Evolutionary conservation across 352 stramenopile species (phyloP), one percentile per base, ranked within the genome.

Genomic region (Phytophthora citricola): DNA sequence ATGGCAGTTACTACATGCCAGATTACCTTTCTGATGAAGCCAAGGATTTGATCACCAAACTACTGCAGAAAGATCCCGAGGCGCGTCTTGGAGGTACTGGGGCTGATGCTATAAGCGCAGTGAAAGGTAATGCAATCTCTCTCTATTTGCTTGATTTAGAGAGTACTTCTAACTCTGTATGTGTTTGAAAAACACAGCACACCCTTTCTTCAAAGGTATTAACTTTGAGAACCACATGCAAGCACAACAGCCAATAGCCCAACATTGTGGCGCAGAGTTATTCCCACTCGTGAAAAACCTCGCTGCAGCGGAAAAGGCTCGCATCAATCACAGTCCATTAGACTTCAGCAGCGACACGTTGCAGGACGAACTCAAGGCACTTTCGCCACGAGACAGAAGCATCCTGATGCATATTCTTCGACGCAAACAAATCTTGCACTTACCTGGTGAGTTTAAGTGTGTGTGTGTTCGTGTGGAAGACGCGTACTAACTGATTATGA

Each of bases 401-500:
- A 59, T 89, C 22, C 46, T 95, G 4, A 92, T 95, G 84, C 88
- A 95, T 48, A 69, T 95, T 36, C 78, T 95, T 53, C 71, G 88
- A 43, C 84, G 88, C 29, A 91, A 90, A 62, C 76, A 87, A 29
- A 50, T 92, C 29, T 70, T 95, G 5, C 85, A 94, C 43, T 59
- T 90, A 10, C 78, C 85, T 58, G 72, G 81, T 87, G 39, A 43
- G 64, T 47, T 9, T 15, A 50, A 2, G 12, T 31, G 5, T 39
- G 36, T 39, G 36, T 46, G 15, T 49, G 17, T 29, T 31, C 14
- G 14, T 26, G 9, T 27, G 8, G 17, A 54, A 36, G 9, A 58
- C 20, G 36, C 17, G 46, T 47, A 22, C 51, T 73, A 49, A 73
- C 32, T 50, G 29, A 29, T 10, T 8, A 15, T 34, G 8, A 48